Evolutionary conservation across 805 yeast species (phyloP), one percentile per base, ranked within the genome.

Genomic region (Ogataea saltuana): DNA sequence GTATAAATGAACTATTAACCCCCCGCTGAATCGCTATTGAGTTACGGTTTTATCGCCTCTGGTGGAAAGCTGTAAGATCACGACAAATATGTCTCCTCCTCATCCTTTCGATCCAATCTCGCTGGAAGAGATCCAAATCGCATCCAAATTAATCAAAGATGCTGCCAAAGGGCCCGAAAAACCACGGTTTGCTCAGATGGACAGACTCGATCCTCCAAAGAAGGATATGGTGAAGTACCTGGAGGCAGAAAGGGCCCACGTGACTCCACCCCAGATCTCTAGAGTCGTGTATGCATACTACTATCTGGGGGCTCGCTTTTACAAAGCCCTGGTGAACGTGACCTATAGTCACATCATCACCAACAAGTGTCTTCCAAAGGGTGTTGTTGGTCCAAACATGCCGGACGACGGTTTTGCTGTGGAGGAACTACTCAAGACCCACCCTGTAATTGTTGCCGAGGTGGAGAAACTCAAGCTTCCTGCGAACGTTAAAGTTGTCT

Each of bases 171-270:
- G 75, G 22, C 56, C 66, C 15, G 75, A 71, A 33, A 68, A 72
- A 52, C 78, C 81, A 38, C 85, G 80, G 61, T 84, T 84, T 61
- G 72, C 76, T 39, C 85, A 79, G 60, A 66, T 82, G 46, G 91
- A 84, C 61, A 74, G 81, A 60, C 55, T 76, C 39, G 95, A 86
- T 60, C 95, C 95, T 21, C 90, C 95, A 47, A 86, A 87, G 73
- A 68, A 75, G 53, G 80, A 74, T 49, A 82, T 86, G 84, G 58
- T 79, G 51, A 76, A 73, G 54, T 85, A 73, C 64, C 69, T 86
- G 51, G 83, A 80, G 45, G 82, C 86, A 44, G 88, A 84, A 67
- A 79, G 75, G 54, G 66, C 71, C 32, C 78, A 79, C 21, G 61
- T 63, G 17, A 55, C 67, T 16, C 64, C 80, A 19, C 88, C 88